Evolutionary conservation across 2,329 filamentous ascomycete genomes (phyloP).

Genomic region (Cladosporium sp.): DNA sequence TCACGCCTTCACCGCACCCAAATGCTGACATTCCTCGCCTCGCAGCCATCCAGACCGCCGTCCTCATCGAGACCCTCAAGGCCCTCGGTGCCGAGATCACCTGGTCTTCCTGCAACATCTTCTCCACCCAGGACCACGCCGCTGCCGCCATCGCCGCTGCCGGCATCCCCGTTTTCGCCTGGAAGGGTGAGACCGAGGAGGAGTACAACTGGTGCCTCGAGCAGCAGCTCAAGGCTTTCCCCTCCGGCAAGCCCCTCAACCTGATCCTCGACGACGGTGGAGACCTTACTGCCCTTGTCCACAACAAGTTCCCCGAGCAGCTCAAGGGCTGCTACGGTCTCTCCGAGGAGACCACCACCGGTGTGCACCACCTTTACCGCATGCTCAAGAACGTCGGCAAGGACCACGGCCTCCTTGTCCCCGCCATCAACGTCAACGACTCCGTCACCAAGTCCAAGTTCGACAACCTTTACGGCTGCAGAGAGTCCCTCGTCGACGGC

Average conservation of each 20-base stretch:
- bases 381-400: conserved; percentile 81
- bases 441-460: conserved; percentile 99
- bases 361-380: conserved; percentile 98
- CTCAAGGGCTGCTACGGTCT: conserved; percentile 97
- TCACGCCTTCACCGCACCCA: not conserved
- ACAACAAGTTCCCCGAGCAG: conserved; percentile 98
- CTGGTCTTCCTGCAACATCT: conserved; percentile 99
- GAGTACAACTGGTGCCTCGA: conserved; percentile 99
- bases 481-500: conserved; percentile 96
- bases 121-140: conserved; percentile 98
- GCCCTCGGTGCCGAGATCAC: conserved; percentile 96
- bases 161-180: conserved; percentile 82
- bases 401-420: conserved; percentile 71
- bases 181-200: conserved; percentile 95
- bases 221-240: conserved; percentile 96
- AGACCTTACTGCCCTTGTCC: conserved; percentile 92
- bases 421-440: conserved; percentile 99
- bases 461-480: conserved; percentile 99
- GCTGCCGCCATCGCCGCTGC: conserved; percentile 93
- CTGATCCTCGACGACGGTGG: conserved; percentile 98
- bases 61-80: conserved; percentile 96
- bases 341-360: conserved; percentile 98
- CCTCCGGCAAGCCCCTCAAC: conserved; percentile 94
- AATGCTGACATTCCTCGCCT: conserved; percentile 15
- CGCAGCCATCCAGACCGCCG: conserved; percentile 90